Percentiles rank a stretch among this genome's conserved stretches.
Evolutionary conservation across 2,329 filamentous ascomycete species (phyloP).

Genomic region (Teratosphaeria destructans): DNA sequence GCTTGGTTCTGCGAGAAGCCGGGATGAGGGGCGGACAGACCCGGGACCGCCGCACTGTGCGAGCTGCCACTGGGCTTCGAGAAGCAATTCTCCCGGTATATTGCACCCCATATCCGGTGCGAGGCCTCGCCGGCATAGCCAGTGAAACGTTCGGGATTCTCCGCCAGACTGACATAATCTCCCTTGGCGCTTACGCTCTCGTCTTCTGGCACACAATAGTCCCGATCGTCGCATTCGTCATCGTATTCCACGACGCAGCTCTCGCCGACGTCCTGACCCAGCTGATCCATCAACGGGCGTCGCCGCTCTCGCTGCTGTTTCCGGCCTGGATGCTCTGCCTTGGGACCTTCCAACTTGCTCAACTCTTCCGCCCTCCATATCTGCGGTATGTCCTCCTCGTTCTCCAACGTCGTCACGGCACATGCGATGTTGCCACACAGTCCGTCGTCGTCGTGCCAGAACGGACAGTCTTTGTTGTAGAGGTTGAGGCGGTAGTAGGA

Average conservation of each 20-base stretch:
- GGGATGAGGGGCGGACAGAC: conserved; percentile 13
- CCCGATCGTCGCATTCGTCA: conserved; percentile 90
- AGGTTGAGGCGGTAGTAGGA: conserved; percentile 93
- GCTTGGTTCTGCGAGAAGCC: conserved; percentile 36
- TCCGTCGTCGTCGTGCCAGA: conserved; percentile 86
- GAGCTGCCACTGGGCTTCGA: conserved; percentile 31
- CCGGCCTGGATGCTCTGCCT: conserved; percentile 76
- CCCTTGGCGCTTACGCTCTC: conserved; percentile 78
- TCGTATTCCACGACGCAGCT: conserved; percentile 97
- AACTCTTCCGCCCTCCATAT: conserved; percentile 89
- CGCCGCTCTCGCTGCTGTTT: conserved; percentile 60
- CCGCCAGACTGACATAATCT: conserved; percentile 88
- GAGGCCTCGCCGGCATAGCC: conserved; percentile 80
- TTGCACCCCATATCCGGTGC: conserved; percentile 88
- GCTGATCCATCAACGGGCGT: conserved; percentile 65
- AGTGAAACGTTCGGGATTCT: conserved; percentile 92
- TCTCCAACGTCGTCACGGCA: conserved; percentile 87
- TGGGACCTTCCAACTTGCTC: conserved; percentile 82
- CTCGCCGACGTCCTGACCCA: conserved; percentile 82
- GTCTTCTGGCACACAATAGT: conserved; percentile 94
- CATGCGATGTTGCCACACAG: conserved; percentile 97
- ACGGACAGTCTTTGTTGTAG: conserved; percentile 88
- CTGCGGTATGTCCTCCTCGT: conserved; percentile 83
- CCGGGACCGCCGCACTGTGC: conserved; percentile 9
- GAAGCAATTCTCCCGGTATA: conserved; percentile 98